Conservation (phyloP, 768 basidiomycete genomes). For the Pluteus cervinus region DNA sequence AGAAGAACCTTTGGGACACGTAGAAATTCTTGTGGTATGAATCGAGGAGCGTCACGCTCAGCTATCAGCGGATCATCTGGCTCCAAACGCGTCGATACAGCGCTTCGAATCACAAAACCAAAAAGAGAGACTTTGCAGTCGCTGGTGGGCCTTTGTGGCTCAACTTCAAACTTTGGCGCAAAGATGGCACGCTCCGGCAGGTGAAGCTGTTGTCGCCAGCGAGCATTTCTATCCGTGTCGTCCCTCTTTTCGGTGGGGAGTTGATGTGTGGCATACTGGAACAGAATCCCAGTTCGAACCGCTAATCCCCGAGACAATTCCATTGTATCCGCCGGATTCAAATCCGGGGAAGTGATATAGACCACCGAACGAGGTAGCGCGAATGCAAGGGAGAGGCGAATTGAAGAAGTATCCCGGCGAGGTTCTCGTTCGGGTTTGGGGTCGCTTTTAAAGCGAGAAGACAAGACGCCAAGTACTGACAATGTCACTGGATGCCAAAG, state of each 20-base stretch:
- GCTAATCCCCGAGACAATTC: slow-evolving; percentile 68
- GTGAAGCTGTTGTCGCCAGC: slow-evolving; percentile 46
- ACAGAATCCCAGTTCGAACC: slow-evolving; percentile 43
- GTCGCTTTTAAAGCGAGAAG: slow-evolving; percentile 24
- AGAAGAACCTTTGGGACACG: slow-evolving; percentile 25
- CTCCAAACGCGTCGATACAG: slow-evolving; percentile 60
- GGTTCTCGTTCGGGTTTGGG: slow-evolving; percentile 7
- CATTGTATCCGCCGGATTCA: slow-evolving; percentile 64
- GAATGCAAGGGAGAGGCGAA: slow-evolving; percentile 49
- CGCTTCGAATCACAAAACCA: slow-evolving; percentile 49
- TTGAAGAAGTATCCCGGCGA: slow-evolving; percentile 8
- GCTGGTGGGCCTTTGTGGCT: slow-evolving; percentile 33
- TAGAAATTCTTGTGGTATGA: slow-evolving; percentile 39
- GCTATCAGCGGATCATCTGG: slow-evolving; percentile 59
- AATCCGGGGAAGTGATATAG: slow-evolving; percentile 72
- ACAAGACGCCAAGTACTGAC: slow-evolving; percentile 35
- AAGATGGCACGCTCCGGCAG: too few species aligned
- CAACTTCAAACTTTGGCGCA: too few species aligned
- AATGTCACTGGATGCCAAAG: slow-evolving; percentile 54
- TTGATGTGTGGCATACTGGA: slow-evolving; percentile 49
- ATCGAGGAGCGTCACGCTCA: slow-evolving; percentile 43
- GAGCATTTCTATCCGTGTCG: slow-evolving; percentile 27
- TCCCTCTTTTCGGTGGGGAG: too few species aligned
- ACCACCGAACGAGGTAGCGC: slow-evolving; percentile 58
- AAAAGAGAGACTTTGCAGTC: slow-evolving; percentile 38